Base-by-base conservation (phyloP, 2,329 filamentous ascomycete species). In the Ascochyta clinopodiicola region DNA sequence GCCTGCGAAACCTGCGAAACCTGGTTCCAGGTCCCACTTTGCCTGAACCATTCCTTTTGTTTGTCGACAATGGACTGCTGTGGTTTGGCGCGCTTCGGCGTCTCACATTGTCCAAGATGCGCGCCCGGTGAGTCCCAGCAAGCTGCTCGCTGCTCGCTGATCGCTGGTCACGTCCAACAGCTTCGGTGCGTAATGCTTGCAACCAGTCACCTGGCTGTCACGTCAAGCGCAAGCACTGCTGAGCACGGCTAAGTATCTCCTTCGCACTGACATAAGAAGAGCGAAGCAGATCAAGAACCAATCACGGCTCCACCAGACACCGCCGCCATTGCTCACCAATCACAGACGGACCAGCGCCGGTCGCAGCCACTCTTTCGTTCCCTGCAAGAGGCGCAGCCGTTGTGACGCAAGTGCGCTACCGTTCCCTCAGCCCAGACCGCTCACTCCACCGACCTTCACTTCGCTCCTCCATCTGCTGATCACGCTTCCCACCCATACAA, bases 401-500 rank as follows among this genome's bases (percentile, higher is more conserved):
- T 57, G 64, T 64, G 62, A 67, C 61, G 62, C 59, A 52, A 50
- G 44, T 50, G 44, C 27, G 43, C 17, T 15, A 35, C 51, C 47
- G 53, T 52, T 52, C 59, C 45, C 50, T 57, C 54, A 54, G 59
- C 59, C 63, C 46, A 63, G 60, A 54, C 54, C 49, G 53, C 43
- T 70, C 67, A 66, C 62, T 63, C 62, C 63, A 68, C 66, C 62
- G 57, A 59, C 25, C 51, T 49, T 34, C 39, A 39, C 38, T 60
- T 44, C 42, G 51, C 48, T 47, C 46, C 57, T 54, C 24, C 46
- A 39, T 50, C 52, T 59, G 44, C 37, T 38, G 68, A 69, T 60
- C 49, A 49, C 63, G 17, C 62, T 54, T 57, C 19, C 63, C 47
- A 44, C 59, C 59, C 70, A 71, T 72, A 74, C 66, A 70, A 71